Percentiles rank a stretch among this genome's conserved stretches.
These are phyloP conservation scores for Logfia minima DNA, from an alignment of 129 eudicot species.

Conservation along the genomic window DNA sequence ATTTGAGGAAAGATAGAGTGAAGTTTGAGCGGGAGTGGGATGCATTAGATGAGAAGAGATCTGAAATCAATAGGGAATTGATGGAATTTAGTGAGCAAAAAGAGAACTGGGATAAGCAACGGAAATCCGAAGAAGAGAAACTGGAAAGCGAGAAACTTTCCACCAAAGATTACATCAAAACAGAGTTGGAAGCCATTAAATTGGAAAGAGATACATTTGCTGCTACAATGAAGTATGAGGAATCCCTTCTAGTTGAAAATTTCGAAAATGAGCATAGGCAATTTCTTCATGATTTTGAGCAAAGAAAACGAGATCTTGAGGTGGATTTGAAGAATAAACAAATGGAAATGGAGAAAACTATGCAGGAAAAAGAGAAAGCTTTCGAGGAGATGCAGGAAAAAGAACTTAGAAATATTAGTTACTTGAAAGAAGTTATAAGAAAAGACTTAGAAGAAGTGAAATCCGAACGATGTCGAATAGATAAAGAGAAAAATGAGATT, in stretches of 20 bases:
- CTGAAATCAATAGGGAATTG: conserved; percentile 44
- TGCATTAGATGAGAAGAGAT: conserved; percentile 68
- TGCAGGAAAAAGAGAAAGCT: conserved; percentile 53
- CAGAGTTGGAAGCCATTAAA: conserved; percentile 54
- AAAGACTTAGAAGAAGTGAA: conserved; percentile 57
- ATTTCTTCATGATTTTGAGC: conserved; percentile 62
- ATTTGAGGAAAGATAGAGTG: conserved; percentile 62
- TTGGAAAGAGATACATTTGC: conserved; percentile 69
- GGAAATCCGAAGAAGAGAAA: conserved; percentile 43
- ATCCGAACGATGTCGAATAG: conserved; percentile 45
- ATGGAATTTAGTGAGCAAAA: conserved; percentile 47
- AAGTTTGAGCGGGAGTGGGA: conserved; percentile 92
- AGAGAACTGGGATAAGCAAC: conserved; percentile 49
- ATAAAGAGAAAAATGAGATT: conserved; percentile 57
- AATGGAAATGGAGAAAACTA: conserved; percentile 51
- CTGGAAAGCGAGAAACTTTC: conserved; percentile 60
- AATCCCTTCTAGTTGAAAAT: conserved; percentile 46
- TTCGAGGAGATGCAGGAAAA: conserved; percentile 57
- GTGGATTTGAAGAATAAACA: conserved; percentile 46
- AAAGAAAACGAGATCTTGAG: conserved; percentile 52
- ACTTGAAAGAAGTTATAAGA: conserved; percentile 51
- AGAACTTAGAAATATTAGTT: conserved; percentile 44
- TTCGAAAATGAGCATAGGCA: conserved; percentile 46
- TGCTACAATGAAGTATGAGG: conserved; percentile 60
- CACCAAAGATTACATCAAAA: conserved; percentile 36